Evolutionary conservation across 2,329 filamentous ascomycete species (phyloP).

Genomic region (Clarireedia hainanense): DNA sequence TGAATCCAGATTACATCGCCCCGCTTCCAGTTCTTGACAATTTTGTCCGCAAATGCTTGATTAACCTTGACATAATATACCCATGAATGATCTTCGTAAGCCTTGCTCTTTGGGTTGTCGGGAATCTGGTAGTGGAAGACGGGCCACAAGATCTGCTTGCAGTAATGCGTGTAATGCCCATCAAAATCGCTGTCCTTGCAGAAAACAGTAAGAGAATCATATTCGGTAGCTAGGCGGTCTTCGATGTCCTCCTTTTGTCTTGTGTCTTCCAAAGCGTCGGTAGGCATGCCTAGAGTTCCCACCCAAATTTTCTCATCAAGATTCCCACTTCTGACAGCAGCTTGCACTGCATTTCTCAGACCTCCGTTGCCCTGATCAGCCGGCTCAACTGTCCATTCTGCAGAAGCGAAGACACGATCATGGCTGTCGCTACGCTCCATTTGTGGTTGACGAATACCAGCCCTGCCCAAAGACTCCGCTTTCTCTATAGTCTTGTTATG

Average conservation of each 20-base stretch:
- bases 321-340: conserved; percentile 61
- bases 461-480: conserved; percentile 48
- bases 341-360: conserved; percentile 78
- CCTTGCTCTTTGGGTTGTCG: conserved; percentile 96
- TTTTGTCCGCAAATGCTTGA: conserved; percentile 84
- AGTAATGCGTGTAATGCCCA: conserved; percentile 91
- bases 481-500: conserved; percentile 51
- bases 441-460: conserved; percentile 49
- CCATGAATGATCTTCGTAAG: conserved; percentile 96
- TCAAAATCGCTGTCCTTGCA: conserved; percentile 88
- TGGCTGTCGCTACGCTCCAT: conserved; percentile 53
- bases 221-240: conserved; percentile 70
- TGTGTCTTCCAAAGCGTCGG: conserved; percentile 68
- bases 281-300: conserved; percentile 89
- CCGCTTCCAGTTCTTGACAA: conserved; percentile 86
- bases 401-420: conserved; percentile 65
- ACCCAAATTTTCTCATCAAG: conserved; percentile 79
- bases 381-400: conserved; percentile 74
- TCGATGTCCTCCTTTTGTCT: conserved; percentile 76
- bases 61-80: conserved; percentile 89
- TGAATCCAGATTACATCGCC: conserved; percentile 93
- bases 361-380: conserved; percentile 91
- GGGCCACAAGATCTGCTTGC: conserved; percentile 96
- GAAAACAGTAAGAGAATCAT: conserved; percentile 76
- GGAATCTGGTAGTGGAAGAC: conserved; percentile 98